Conservation (phyloP, 768 basidiomycete genomes). For the Tylopilus sp. region DNA sequence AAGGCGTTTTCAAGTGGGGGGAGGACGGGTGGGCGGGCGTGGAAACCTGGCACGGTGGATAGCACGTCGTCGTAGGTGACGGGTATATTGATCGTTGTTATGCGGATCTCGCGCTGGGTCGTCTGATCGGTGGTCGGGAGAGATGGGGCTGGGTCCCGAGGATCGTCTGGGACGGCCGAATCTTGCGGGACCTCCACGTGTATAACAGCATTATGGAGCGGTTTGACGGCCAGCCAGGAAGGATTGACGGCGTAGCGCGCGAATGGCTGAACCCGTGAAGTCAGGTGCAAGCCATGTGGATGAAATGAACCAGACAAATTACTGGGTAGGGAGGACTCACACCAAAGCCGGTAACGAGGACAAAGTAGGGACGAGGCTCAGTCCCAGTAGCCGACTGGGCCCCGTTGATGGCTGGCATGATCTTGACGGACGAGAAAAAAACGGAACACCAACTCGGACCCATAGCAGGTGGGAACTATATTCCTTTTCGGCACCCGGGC, state of each 20-base stretch:
- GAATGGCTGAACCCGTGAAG: slow-evolving; percentile 46
- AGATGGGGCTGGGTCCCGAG: background rate
- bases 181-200: slow-evolving; percentile 36
- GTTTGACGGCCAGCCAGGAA: slow-evolving; percentile 67
- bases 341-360: slow-evolving; percentile 53
- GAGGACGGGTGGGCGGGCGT: slow-evolving; percentile 53
- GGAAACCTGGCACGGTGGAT: slow-evolving; percentile 52
- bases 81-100: slow-evolving; percentile 56
- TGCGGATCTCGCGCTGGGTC: slow-evolving; percentile 46
- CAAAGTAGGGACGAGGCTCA: slow-evolving; percentile 38
- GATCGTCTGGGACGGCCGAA: slow-evolving; percentile 17
- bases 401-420: slow-evolving; percentile 33
- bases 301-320: slow-evolving; percentile 18
- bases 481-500: background rate
- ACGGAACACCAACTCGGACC: background rate
- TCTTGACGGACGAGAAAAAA: background rate
- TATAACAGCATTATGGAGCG: slow-evolving; percentile 56
- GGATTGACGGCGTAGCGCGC: slow-evolving; percentile 56
- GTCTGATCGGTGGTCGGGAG: slow-evolving; percentile 5
- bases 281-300: slow-evolving; percentile 17
- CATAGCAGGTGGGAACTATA: slow-evolving; percentile 1
- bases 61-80: slow-evolving; percentile 58
- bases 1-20: slow-evolving; percentile 39
- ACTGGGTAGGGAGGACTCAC: slow-evolving; percentile 37
- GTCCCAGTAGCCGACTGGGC: slow-evolving; percentile 8